Base-by-base conservation (phyloP, 2,329 filamentous ascomycete genomes). In the Neurospora sp. region DNA sequence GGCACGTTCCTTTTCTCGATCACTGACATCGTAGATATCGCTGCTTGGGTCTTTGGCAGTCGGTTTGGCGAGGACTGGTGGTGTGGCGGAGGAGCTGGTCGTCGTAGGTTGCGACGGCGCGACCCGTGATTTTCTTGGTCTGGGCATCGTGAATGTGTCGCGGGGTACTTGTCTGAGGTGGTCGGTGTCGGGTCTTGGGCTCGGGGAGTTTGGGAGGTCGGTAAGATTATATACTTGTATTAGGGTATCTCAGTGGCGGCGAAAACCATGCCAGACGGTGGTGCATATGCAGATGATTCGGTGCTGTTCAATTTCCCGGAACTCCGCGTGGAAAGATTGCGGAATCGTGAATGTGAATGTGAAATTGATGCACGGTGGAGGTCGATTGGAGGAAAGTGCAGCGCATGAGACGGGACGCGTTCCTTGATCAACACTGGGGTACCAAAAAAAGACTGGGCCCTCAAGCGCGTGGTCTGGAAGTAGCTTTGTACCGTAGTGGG, bases 11-110 rank as follows among this genome's bases (percentile, higher is more conserved):
- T 78, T 75, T 66, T 80, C 79, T 69, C 77, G 77, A 67, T 80
- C 79, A 72, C 79, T 79, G 62, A 78, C 76, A 67, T 77, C 77
- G 74, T 78, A 79, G 39, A 78, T 78, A 62, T 80, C 79, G 69
- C 76, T 79, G 58, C 71, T 74, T 36, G 71, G 70, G 38, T 67
- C 68, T 62, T 68, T 68, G 68, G 66, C 69, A 58, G 70, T 69
- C 62, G 72, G 73, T 68, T 69, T 69, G 66, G 46, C 70, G 36
- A 28, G 70, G 38, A 67, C 52, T 8, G 70, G 68, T 10, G 72
- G 72, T 43, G 74, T 68, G 23, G 71, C 68, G 9, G 72, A 73
- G 1, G 73, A 72, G 62, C 46, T 19, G 67, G 68, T 33, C 15
- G 39, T 69, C 19, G 39, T 71, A 28, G 71, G 75, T 38, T 73